Evolutionary conservation across 2,329 filamentous ascomycete genomes (phyloP), one percentile per base, ranked within the genome.

Genomic region (Dissoconium aciculare): DNA sequence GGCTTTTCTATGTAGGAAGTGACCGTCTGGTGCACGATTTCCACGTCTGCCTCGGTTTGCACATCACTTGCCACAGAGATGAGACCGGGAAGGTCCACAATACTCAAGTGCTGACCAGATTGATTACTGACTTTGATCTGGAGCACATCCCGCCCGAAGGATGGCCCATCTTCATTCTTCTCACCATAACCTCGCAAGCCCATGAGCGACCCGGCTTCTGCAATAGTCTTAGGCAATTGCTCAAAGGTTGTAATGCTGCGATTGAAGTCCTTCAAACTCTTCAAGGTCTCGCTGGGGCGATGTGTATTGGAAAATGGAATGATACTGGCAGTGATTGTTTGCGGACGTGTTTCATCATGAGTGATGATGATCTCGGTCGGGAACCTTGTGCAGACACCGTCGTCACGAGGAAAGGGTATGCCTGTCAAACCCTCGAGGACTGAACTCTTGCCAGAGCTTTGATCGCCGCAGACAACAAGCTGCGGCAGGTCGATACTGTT

Each of bases 341-440:
- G 8, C 5, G 37, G 35, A 4, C 36, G 28, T 0, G 13, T 28
- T 4, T 15, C 11, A 6, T 37, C 52, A 3, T 60, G 58, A 2
- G 65, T 59, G 6, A 76, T 54, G 11, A 69, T 59, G 3, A 76
- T 50, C 42, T 77, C 69, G 0, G 69, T 76, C 0, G 71, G 64
- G 36, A 75, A 76, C 0, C 67, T 58, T 0, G 73, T 77, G 44
- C 70, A 75, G 0, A 70, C 34, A 14, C 55, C 63, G 10, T 64
- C 63, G 4, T 71, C 66, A 8, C 63, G 54, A 0, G 69, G 67
- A 27, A 78, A 76, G 0, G 62, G 61, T 2, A 79, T 64, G 6
- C 66, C 62, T 0, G 71, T 69, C 27, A 78, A 69, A 0, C 72
- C 73, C 39, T 77, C 68, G 0, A 78, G 60, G 0, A 76, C 69